These are phyloP conservation scores for Xylariaceae sp. DNA, from an alignment of 2,329 filamentous ascomycete species.

Conservation along the genomic window DNA sequence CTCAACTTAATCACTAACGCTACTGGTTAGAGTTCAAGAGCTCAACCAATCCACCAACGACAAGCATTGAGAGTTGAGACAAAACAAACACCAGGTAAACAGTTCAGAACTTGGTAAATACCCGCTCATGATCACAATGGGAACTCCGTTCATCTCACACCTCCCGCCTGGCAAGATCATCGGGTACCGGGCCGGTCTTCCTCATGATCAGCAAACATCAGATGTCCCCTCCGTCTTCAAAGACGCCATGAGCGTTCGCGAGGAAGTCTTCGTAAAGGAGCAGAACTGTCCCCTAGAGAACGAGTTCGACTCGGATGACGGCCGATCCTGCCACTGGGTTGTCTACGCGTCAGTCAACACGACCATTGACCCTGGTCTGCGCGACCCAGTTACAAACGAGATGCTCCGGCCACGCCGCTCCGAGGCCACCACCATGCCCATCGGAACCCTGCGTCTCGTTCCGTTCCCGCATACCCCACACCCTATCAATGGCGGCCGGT, in stretches of 20 bases:
- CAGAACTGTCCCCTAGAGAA: slow-evolving; percentile 55
- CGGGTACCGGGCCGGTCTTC: slow-evolving; percentile 39
- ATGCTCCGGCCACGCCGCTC: slow-evolving; percentile 40
- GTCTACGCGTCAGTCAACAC: slow-evolving; percentile 62
- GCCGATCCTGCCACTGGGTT: slow-evolving; percentile 78
- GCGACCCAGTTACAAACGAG: slow-evolving; percentile 38
- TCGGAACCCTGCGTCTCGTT: slow-evolving; percentile 74
- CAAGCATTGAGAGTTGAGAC: neutral
- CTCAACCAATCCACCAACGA: neutral
- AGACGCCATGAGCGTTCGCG: slow-evolving; percentile 58
- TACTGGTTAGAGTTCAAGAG: neutral
- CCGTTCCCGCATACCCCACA: slow-evolving; percentile 72
- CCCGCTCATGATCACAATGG: slow-evolving; percentile 32
- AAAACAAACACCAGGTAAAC: neutral
- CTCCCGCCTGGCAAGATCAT: slow-evolving; percentile 46
- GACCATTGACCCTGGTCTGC: slow-evolving; percentile 37
- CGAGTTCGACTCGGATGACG: slow-evolving; percentile 78
- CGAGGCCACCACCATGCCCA: slow-evolving; percentile 46
- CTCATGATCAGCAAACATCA: slow-evolving; percentile 40
- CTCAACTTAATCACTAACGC: neutral
- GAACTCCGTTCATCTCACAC: slow-evolving; percentile 45
- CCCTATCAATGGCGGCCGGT: slow-evolving; percentile 45
- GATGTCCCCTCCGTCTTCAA: slow-evolving; percentile 51
- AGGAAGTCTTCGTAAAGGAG: slow-evolving; percentile 56
- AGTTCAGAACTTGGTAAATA: neutral